Conservation (phyloP, 2,329 filamentous ascomycete species). For the Diplodia corticola region DNA sequence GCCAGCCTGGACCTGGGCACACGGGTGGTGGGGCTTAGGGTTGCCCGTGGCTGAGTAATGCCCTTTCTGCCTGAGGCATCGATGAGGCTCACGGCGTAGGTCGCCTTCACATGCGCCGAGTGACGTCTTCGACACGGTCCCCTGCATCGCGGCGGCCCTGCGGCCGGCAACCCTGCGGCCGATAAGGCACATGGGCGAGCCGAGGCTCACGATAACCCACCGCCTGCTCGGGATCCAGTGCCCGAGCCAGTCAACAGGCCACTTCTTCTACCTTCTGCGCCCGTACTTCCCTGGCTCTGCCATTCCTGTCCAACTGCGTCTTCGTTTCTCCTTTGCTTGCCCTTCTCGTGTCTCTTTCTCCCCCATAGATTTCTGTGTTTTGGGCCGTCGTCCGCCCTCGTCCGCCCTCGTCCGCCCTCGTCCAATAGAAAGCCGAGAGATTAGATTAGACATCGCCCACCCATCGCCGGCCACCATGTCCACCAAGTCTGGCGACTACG, state of each 20-base stretch:
- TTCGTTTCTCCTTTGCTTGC: background rate
- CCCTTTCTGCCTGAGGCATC: background rate
- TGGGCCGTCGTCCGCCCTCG: background rate
- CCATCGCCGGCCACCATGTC: constrained; percentile 24
- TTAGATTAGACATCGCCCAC: constrained; percentile 14
- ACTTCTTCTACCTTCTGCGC: background rate
- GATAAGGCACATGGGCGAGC: constrained; percentile 4
- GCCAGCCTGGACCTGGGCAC: too few species aligned
- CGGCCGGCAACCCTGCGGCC: constrained; percentile 8
- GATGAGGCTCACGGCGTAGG: background rate
- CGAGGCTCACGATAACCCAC: constrained; percentile 21
- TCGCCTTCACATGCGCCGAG: constrained; percentile 14
- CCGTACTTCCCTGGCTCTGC: background rate
- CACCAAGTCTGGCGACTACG: constrained; percentile 33
- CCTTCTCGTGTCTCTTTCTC: background rate
- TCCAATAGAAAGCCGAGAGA: constrained; percentile 9
- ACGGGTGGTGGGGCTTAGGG: background rate
- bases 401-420: background rate
- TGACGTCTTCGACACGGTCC: constrained; percentile 11
- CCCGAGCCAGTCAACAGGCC: constrained; percentile 8
- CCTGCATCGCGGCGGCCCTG: constrained; percentile 3
- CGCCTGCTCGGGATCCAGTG: constrained; percentile 14
- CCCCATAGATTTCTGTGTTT: background rate
- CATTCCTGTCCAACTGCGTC: background rate
- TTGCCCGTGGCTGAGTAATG: background rate